These are phyloP conservation scores for Fusarium sp. DNA, from an alignment of 2,329 filamentous ascomycete species.

Conservation along the genomic window DNA sequence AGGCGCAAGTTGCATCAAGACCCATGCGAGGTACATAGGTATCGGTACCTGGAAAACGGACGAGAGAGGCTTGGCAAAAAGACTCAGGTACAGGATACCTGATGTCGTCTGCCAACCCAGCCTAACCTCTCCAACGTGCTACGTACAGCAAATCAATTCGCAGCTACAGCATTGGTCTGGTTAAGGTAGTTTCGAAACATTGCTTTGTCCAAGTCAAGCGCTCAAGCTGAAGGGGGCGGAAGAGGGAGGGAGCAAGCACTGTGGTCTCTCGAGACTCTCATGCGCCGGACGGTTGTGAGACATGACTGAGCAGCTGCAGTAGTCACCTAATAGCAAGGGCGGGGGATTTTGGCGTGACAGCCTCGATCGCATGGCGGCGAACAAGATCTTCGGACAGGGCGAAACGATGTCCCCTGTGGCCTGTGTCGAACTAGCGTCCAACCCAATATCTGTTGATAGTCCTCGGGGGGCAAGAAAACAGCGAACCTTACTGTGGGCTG, in stretches of 20 bases:
- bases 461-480: no score
- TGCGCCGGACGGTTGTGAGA: slow-evolving; percentile 16
- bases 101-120: slow-evolving; percentile 15
- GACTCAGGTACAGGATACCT: slow-evolving; percentile 12
- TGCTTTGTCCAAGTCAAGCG: slow-evolving; percentile 16
- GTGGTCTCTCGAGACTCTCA: neutral
- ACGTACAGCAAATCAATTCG: slow-evolving; percentile 1
- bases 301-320: slow-evolving; percentile 9
- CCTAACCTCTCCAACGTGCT: slow-evolving; percentile 19
- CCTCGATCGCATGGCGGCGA: slow-evolving; percentile 30
- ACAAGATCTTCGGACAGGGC: slow-evolving; percentile 35
- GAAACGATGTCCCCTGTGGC: slow-evolving; percentile 20
- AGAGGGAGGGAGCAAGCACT: slow-evolving; percentile 2
- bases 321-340: slow-evolving; percentile 14
- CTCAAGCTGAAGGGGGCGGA: neutral
- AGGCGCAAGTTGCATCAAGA: slow-evolving; percentile 31
- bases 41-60: slow-evolving; percentile 35
- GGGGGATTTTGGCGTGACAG: slow-evolving; percentile 29
- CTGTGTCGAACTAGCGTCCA: slow-evolving; percentile 13
- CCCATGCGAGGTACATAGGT: slow-evolving; percentile 37
- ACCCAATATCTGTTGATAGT: neutral
- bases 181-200: slow-evolving; percentile 8
- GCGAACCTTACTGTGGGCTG: no score
- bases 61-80: slow-evolving; percentile 22
- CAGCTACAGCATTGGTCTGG: slow-evolving; percentile 8